phyloP scores from a whole-genome alignment of 2,329 filamentous ascomycete species.

The Penicillium sp. region DNA sequence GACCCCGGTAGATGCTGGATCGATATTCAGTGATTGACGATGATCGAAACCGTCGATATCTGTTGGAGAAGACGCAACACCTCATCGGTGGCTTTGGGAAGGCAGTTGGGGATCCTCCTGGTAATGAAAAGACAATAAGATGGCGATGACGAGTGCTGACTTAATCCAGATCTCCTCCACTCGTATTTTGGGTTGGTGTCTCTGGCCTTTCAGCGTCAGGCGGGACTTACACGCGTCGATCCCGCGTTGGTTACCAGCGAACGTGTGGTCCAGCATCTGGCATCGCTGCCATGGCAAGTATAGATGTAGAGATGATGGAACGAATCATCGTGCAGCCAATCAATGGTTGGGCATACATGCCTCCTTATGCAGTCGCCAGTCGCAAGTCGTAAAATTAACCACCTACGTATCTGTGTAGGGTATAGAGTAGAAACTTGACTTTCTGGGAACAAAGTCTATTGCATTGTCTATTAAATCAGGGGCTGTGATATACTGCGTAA shows the following conservation, averaged over 20 bases:
- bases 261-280: conserved; percentile 37
- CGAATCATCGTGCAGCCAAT: not conserved
- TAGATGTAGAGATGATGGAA: not conserved
- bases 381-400: too few relatives aligned
- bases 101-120: conserved; percentile 60
- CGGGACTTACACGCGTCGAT: conserved; percentile 65
- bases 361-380: too few relatives aligned
- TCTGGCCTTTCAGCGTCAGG: conserved; percentile 66
- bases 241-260: conserved; percentile 68
- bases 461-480: conserved; percentile 6
- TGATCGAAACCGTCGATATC: conserved; percentile 63
- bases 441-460: conserved; percentile 7
- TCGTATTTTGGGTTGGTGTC: conserved; percentile 81
- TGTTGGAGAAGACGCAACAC: conserved; percentile 83
- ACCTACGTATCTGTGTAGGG: too few relatives aligned
- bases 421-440: too few relatives aligned
- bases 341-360: not conserved
- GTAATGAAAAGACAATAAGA: conserved; percentile 42
- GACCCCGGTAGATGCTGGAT: conserved; percentile 50
- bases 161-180: conserved; percentile 66
- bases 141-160: conserved; percentile 3
- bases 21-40: conserved; percentile 55
- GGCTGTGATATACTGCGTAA: conserved; percentile 17
- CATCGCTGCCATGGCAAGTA: conserved; percentile 37
- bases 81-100: conserved; percentile 79